Evolutionary conservation across 345 rosid genomes (phyloP).

Genomic region (Sonneratia alba): DNA sequence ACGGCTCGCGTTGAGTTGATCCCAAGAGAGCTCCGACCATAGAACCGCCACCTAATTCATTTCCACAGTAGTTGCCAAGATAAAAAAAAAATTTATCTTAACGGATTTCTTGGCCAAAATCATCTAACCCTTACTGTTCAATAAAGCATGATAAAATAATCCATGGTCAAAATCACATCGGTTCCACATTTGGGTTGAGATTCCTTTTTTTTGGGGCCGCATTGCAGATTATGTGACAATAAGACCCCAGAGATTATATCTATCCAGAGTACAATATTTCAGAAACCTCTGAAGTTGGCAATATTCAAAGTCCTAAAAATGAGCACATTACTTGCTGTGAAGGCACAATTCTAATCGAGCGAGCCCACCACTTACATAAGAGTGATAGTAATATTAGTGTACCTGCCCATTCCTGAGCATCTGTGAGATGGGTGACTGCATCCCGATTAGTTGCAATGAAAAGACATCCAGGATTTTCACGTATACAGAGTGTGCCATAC

Average conservation of each 20-base stretch:
- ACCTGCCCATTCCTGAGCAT: constrained; percentile 99
- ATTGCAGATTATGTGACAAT: neutral
- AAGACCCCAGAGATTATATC: neutral
- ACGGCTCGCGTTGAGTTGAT: constrained; percentile 78
- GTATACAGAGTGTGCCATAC: constrained; percentile 88
- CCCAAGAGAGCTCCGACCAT: constrained; percentile 90
- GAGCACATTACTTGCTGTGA: neutral
- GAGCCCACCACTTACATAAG: neutral
- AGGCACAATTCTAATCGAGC: neutral
- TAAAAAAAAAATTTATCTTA: neutral
- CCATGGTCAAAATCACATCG: neutral
- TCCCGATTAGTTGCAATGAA: constrained; percentile 93
- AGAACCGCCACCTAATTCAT: constrained; percentile 72
- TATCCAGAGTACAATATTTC: neutral
- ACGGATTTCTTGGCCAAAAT: neutral
- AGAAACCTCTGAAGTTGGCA: neutral
- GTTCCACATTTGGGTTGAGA: neutral
- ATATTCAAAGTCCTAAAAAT: neutral
- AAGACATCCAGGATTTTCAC: constrained; percentile 92
- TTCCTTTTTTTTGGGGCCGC: neutral
- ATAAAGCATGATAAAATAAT: neutral
- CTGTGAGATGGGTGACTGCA: constrained; percentile 87
- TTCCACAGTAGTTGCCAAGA: neutral
- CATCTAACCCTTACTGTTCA: neutral
- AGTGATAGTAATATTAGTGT: neutral